Evolutionary conservation across 2,329 filamentous ascomycete species (phyloP).

Genomic region (Huntiella decipiens): DNA sequence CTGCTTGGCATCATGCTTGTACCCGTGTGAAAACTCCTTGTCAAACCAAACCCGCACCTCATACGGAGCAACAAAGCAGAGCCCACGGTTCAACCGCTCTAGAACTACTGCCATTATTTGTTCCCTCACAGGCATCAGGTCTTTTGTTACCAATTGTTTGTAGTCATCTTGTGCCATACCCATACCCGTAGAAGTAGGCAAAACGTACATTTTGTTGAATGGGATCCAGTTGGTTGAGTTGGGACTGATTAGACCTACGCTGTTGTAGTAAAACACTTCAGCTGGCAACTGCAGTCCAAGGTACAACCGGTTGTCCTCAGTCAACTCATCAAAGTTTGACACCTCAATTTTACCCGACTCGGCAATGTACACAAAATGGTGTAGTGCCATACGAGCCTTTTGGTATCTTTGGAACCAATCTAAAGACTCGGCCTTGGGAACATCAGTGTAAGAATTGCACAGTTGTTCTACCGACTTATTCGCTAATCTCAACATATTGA

Average conservation of each 20-base stretch:
- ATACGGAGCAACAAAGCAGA: conserved; percentile 55
- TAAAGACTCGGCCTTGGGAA: conserved; percentile 49
- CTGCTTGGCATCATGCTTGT: conserved; percentile 34
- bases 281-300: conserved; percentile 77
- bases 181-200: conserved; percentile 71
- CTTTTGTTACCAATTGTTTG: conserved; percentile 53
- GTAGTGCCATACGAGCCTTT: conserved; percentile 66
- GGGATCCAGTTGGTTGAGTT: conserved; percentile 68
- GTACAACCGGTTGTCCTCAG: conserved; percentile 73
- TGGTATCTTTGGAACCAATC: conserved; percentile 75
- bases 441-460: conserved; percentile 62
- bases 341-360: conserved; percentile 60
- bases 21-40: conserved; percentile 43
- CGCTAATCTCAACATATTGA: conserved; percentile 53
- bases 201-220: conserved; percentile 56
- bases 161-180: conserved; percentile 67
- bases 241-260: conserved; percentile 60
- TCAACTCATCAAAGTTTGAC: conserved; percentile 52
- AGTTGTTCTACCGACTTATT: conserved; percentile 52
- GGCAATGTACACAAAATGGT: conserved; percentile 71
- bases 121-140: conserved; percentile 56
- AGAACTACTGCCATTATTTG: conserved; percentile 62
- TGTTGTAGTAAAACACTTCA: conserved; percentile 80
- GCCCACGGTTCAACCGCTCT: conserved; percentile 63
- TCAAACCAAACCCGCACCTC: conserved; percentile 73